Evolutionary conservation across 2,329 filamentous ascomycete species (phyloP).

Genomic region (Alternaria sp.): DNA sequence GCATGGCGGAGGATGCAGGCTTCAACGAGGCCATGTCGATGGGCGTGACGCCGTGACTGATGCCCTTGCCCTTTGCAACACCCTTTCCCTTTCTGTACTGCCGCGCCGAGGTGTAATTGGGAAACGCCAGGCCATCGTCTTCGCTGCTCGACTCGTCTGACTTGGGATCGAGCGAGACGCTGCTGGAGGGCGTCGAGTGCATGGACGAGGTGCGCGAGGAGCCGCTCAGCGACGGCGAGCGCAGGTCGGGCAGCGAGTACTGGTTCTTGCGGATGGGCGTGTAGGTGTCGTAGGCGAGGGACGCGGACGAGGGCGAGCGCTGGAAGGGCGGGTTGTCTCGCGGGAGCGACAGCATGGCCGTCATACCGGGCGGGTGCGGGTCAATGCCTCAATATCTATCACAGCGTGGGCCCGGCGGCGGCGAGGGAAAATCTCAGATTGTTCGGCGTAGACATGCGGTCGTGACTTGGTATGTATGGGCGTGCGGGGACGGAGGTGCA

Average conservation of each 20-base stretch:
- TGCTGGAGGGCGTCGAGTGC: conserved; percentile 68
- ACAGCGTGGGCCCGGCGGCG: conserved; percentile 34
- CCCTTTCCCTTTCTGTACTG: conserved; percentile 17
- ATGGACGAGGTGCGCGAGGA: conserved; percentile 59
- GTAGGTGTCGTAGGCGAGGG: conserved; percentile 51
- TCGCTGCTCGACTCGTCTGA: conserved; percentile 54
- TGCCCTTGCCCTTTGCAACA: neutral
- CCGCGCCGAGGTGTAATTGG: conserved; percentile 46
- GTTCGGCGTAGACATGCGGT: conserved; percentile 43
- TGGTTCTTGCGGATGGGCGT: conserved; percentile 41
- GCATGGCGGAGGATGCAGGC: conserved; percentile 35
- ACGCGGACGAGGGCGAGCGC: conserved; percentile 53
- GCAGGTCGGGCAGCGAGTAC: conserved; percentile 47
- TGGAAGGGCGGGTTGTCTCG: conserved; percentile 43
- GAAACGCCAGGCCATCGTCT: conserved; percentile 54
- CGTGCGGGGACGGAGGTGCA: conserved; percentile 3
- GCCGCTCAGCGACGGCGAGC: conserved; percentile 37
- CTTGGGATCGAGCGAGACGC: conserved; percentile 66
- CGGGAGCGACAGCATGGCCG: conserved; percentile 49
- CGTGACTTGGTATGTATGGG: conserved; percentile 15
- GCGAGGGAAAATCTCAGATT: conserved; percentile 25
- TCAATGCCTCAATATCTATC: conserved; percentile 32
- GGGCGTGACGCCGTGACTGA: neutral
- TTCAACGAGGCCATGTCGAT: conserved; percentile 45
- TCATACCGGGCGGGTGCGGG: conserved; percentile 34